phyloP scores from a whole-genome alignment of 2,329 filamentous ascomycete species.

The Monilinia aucupariae region DNA sequence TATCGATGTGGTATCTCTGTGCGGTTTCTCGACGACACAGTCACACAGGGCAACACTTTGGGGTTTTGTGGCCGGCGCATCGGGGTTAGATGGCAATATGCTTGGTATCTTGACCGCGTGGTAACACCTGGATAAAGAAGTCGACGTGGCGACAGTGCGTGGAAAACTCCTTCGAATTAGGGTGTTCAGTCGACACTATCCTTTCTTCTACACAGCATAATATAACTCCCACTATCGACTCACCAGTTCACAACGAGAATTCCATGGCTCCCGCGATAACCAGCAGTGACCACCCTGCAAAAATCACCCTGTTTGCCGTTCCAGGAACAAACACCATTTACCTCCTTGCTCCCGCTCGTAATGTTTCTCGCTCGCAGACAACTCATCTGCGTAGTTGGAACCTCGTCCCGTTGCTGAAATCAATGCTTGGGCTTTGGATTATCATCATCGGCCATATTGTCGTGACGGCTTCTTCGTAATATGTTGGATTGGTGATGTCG shows the following conservation, averaged over 20 bases:
- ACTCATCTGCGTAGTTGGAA: not conserved
- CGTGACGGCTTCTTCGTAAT: not conserved
- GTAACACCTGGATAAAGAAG: too few species aligned
- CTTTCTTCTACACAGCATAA: too few species aligned
- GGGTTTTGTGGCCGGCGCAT: too few species aligned
- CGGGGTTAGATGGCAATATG: too few species aligned
- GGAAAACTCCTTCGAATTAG: too few species aligned
- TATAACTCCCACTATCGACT: too few species aligned
- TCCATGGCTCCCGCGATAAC: not conserved
- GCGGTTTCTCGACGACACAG: too few species aligned
- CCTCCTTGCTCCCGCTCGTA: not conserved
- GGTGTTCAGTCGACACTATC: too few species aligned
- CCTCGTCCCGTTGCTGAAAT: not conserved
- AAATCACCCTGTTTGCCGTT: not conserved
- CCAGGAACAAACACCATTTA: not conserved
- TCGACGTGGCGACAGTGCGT: too few species aligned
- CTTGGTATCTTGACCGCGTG: too few species aligned
- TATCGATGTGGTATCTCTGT: too few species aligned
- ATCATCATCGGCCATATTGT: slow-evolving; percentile 6
- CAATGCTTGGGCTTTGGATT: not conserved
- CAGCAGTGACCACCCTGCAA: not conserved
- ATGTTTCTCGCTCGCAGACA: slow-evolving; percentile 2
- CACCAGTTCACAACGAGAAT: not conserved
- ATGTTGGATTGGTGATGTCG: not conserved
- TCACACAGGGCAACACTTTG: too few species aligned